Conservation (phyloP, 306 rosid genomes). For the Rosa rugosa region DNA sequence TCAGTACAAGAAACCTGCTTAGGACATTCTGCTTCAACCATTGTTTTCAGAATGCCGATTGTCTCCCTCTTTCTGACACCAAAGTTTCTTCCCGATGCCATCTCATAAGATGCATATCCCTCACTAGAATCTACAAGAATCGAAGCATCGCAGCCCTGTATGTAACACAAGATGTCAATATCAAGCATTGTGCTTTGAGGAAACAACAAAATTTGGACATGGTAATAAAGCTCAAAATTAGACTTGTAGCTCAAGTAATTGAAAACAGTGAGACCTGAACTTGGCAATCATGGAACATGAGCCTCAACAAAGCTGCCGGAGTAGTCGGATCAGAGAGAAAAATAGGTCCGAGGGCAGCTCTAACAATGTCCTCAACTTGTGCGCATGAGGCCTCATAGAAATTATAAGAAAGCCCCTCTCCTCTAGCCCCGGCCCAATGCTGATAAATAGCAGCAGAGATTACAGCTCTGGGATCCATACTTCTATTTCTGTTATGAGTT, state of each 20-base stretch:
- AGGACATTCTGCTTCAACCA: slow-evolving; percentile 32
- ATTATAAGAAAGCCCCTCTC: slow-evolving; percentile 29
- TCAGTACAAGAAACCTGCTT: slow-evolving; percentile 40
- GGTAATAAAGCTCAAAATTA: neutral
- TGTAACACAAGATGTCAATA: neutral
- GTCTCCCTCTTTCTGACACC: slow-evolving; percentile 29
- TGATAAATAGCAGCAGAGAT: slow-evolving; percentile 7
- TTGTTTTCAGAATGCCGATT: slow-evolving; percentile 21
- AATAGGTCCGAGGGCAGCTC: slow-evolving; percentile 17
- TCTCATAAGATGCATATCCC: slow-evolving; percentile 15
- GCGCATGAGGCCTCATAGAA: slow-evolving; percentile 36
- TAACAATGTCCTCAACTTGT: slow-evolving; percentile 27
- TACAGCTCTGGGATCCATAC: slow-evolving; percentile 17
- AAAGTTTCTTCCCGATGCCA: slow-evolving; percentile 24
- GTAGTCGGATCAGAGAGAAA: slow-evolving; percentile 30
- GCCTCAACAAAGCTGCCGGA: slow-evolving; percentile 44
- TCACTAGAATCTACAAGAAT: slow-evolving; percentile 27
- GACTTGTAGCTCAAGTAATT: neutral
- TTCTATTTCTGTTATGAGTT: neutral
- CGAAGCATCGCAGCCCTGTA: slow-evolving; percentile 42
- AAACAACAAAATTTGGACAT: neutral
- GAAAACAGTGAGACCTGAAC: slow-evolving; percentile 22
- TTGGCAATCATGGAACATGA: slow-evolving; percentile 45
- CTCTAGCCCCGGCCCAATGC: slow-evolving; percentile 17
- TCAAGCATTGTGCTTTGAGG: neutral